Conservation (phyloP, 2,329 filamentous ascomycete genomes). For the Aspergillus felis region DNA sequence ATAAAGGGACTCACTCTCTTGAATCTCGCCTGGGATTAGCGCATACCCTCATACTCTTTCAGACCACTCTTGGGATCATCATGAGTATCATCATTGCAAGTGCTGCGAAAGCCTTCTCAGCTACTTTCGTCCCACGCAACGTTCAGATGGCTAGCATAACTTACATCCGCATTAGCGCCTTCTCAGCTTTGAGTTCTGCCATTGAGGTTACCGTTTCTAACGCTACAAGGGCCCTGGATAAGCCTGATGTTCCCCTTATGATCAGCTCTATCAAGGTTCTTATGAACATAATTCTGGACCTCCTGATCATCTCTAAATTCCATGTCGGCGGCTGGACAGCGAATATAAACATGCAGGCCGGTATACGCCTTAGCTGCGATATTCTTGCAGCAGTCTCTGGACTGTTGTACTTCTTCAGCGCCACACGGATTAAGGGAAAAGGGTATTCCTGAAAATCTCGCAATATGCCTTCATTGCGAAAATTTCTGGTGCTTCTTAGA, state of each 20-base stretch:
- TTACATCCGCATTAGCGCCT: slow-evolving; percentile 58
- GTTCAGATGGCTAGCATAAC: too few relatives aligned
- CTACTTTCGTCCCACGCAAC: slow-evolving; percentile 62
- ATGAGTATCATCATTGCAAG: slow-evolving; percentile 56
- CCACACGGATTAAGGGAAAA: slow-evolving; percentile 3
- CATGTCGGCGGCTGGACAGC: slow-evolving; percentile 57
- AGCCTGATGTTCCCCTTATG: slow-evolving; percentile 65
- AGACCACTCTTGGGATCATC: slow-evolving; percentile 55
- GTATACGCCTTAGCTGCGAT: slow-evolving; percentile 60
- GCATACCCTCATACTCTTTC: slow-evolving; percentile 55
- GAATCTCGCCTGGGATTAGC: slow-evolving; percentile 52
- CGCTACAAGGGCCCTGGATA: slow-evolving; percentile 62
- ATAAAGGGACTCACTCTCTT: slow-evolving; percentile 53
- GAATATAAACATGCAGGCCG: slow-evolving; percentile 61
- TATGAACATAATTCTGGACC: slow-evolving; percentile 65
- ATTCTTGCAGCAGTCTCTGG: slow-evolving; percentile 54
- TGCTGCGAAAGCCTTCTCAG: slow-evolving; percentile 50
- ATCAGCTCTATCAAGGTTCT: slow-evolving; percentile 62
- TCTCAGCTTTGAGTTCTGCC: slow-evolving; percentile 59
- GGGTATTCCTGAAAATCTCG: not conserved
- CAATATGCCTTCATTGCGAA: not conserved
- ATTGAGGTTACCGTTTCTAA: slow-evolving; percentile 60
- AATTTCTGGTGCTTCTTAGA: too few relatives aligned
- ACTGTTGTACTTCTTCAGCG: slow-evolving; percentile 54
- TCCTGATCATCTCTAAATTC: slow-evolving; percentile 64